These are phyloP conservation scores for Calycina marina DNA, from an alignment of 2,329 filamentous ascomycete species.

Conservation along the genomic window DNA sequence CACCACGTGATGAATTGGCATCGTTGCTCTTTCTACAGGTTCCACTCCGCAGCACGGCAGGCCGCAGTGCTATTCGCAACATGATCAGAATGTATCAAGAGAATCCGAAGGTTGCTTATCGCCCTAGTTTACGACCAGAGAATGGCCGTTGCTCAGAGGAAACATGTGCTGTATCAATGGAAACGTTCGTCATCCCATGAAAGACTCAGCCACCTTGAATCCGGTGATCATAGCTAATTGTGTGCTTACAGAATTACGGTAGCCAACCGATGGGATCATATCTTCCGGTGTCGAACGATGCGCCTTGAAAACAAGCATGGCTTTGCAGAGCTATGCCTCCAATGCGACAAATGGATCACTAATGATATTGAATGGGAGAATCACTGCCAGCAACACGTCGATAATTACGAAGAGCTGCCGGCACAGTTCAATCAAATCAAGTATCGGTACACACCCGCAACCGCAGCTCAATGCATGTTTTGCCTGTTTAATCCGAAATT, in stretches of 20 bases:
- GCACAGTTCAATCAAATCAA: not conserved
- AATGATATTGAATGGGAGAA: not conserved
- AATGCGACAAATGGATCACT: not conserved
- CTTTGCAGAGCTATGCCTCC: not conserved
- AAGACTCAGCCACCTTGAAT: too few relatives aligned
- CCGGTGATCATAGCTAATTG: too few relatives aligned
- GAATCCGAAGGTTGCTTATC: not conserved
- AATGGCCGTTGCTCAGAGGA: not conserved
- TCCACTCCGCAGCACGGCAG: not conserved
- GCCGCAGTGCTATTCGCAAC: not conserved
- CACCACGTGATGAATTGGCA: slow-evolving; percentile 1
- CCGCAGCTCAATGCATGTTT: not conserved
- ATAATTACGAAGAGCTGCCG: not conserved
- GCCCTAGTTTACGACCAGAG: not conserved
- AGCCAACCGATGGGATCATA: not conserved
- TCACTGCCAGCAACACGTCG: not conserved
- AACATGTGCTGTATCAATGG: too few relatives aligned
- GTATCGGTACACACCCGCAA: not conserved
- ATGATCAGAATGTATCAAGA: not conserved
- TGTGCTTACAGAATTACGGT: not conserved
- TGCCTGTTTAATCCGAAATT: not conserved
- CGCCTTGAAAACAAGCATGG: not conserved
- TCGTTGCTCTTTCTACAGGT: not conserved
- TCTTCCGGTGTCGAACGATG: not conserved
- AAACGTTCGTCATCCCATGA: too few relatives aligned